Conservation (phyloP, 2,329 filamentous ascomycete genomes). For the Sporothrix luriei region DNA sequence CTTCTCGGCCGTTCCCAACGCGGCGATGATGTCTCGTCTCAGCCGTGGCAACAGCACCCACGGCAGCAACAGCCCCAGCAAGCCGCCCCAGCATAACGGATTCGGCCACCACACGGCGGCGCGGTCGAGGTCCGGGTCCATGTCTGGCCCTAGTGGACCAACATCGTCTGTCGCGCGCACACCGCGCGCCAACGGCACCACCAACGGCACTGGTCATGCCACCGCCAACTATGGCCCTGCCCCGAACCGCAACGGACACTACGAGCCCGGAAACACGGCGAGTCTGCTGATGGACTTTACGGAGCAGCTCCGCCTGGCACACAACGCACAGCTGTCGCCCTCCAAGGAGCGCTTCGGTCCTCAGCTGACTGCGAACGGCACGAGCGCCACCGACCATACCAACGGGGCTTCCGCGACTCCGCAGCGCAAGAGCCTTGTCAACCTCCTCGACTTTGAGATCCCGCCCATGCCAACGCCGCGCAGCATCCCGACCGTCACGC, state of each 20-base stretch:
- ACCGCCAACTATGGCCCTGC: conserved; percentile 41
- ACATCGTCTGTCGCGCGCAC: conserved; percentile 1
- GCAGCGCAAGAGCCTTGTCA: conserved; percentile 58
- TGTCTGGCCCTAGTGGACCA: conserved; percentile 18
- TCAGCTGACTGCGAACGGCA: background rate
- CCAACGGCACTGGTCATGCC: conserved; percentile 38
- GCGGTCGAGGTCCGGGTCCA: conserved; percentile 4
- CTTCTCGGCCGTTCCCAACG: conserved; percentile 86
- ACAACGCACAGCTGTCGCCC: conserved; percentile 48
- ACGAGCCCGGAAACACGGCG: conserved; percentile 62
- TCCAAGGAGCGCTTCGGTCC: conserved; percentile 42
- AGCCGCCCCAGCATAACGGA: conserved; percentile 44
- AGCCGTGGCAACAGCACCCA: background rate
- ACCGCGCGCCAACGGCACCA: conserved; percentile 33
- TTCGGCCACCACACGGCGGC: conserved; percentile 36
- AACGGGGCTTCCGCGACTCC: conserved; percentile 46
- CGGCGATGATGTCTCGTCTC: conserved; percentile 7
- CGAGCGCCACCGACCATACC: background rate
- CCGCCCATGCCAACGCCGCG: conserved; percentile 91
- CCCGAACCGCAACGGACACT: conserved; percentile 49
- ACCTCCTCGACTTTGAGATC: conserved; percentile 86
- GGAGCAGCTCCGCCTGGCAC: conserved; percentile 62
- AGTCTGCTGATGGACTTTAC: conserved; percentile 88
- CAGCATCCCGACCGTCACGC: conserved; percentile 86
- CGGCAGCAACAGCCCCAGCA: conserved; percentile 65